Evolutionary conservation across 192 early-diverging fungal genomes (phyloP), one percentile per base, ranked within the genome.

Genomic region (Entomortierella chlamydospora): DNA sequence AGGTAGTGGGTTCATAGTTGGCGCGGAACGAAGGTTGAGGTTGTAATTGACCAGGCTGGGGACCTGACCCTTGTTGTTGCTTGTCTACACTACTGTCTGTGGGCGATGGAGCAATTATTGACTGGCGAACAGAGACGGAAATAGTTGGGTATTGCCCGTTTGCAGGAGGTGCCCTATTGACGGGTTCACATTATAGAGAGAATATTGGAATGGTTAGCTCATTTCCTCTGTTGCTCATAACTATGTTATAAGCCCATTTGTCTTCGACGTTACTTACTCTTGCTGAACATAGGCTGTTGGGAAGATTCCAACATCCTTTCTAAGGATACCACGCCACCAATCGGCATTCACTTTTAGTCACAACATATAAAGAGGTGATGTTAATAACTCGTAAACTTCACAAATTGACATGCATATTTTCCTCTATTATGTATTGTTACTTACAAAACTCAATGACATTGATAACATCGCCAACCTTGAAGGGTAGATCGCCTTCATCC

Each of bases 381-480:
- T 47, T 47, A 20, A 20, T 12, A n/a, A n/a, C n/a, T n/a, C n/a
- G n/a, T n/a, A n/a, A n/a, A n/a, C n/a, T n/a, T n/a, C n/a, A n/a
- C n/a, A n/a, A n/a, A n/a, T n/a, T n/a, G n/a, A 17, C n/a, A 51
- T 17, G 5, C 50, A 17, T 22, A 5, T 22, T 22, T 23, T 51
- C 2, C 30, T n/a, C 43, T 30, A 31, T 12, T 17, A 20, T n/a
- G 18, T 18, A 33, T 13, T 49, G 12, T n/a, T 25, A 63, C 73
- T 79, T 79, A 79, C 76, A 65, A 42, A 30, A 66, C 50, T 64
- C 68, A 49, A 70, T 79, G 42, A 79, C 76, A 30, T 79, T 70
- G 31, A 82, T 76, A 28, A 73, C 57, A 26, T 82, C 81, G 23
- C 81, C 81, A 23, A 71, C 73, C 65, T 72, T 82, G 73, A 77